These are phyloP conservation scores for Porogramme epimiltina DNA, from an alignment of 1,284 basidiomycete genomes.

Conservation along the genomic window DNA sequence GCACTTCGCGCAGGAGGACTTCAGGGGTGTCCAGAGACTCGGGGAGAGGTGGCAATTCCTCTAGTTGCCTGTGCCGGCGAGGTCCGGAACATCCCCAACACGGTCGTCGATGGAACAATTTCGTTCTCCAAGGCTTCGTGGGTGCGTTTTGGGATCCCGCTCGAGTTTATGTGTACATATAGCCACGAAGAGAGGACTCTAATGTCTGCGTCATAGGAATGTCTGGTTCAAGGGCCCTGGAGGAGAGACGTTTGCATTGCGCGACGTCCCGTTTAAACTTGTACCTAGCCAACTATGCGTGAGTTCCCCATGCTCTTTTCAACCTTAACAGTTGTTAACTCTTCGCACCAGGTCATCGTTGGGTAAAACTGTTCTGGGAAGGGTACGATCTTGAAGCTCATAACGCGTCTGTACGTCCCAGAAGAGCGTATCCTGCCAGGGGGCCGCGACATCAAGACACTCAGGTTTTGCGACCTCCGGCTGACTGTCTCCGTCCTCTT, in stretches of 20 bases:
- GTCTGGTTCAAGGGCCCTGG: constrained; percentile 76
- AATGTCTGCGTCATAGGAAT: constrained; percentile 39
- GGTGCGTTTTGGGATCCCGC: constrained; percentile 51
- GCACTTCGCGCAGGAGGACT: not conserved
- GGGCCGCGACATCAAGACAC: constrained; percentile 57
- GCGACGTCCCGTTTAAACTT: constrained; percentile 69
- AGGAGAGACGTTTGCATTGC: constrained; percentile 56
- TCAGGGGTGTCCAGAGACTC: no score
- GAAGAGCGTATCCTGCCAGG: constrained; percentile 73
- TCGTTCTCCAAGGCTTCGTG: constrained; percentile 62
- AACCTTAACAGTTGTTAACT: not conserved
- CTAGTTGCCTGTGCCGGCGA: constrained; percentile 50
- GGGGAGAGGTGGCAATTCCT: constrained; percentile 53
- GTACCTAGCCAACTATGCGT: constrained; percentile 74
- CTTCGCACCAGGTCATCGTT: constrained; percentile 60
- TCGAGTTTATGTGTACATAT: constrained; percentile 62
- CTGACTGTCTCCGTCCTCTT: constrained; percentile 68
- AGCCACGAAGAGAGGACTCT: no score
- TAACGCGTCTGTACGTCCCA: constrained; percentile 63
- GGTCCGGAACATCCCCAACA: constrained; percentile 60
- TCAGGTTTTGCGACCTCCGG: constrained; percentile 63
- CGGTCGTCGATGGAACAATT: constrained; percentile 51
- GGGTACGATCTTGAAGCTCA: constrained; percentile 73
- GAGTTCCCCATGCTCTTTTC: constrained; percentile 30
- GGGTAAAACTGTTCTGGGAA: constrained; percentile 79